Evolutionary conservation across 371 early-diverging fungal species (phyloP).

Genomic region (Chytridiales sp.): DNA sequence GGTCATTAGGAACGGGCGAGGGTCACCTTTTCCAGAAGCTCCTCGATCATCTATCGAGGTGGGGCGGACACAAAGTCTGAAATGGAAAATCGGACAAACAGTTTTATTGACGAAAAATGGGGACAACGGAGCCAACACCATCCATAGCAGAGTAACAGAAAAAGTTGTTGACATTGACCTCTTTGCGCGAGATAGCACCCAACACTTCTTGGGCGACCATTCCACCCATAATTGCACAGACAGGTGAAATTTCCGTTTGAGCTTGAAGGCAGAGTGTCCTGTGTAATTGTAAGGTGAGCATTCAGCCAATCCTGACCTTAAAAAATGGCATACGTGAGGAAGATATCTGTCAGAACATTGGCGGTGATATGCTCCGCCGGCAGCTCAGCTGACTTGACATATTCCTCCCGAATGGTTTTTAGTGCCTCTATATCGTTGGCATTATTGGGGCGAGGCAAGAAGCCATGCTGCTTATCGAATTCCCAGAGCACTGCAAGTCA

Average conservation of each 20-base stretch:
- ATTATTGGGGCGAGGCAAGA: constrained; percentile 15
- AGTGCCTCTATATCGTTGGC: constrained; percentile 5
- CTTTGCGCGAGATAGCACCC: constrained; percentile 76
- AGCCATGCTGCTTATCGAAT: constrained; percentile 21
- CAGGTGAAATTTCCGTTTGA: constrained; percentile 68
- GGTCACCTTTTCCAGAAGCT: too few species aligned
- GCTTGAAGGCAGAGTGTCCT: constrained; percentile 7
- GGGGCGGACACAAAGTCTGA: too few species aligned
- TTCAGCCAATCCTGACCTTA: too few species aligned
- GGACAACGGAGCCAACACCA: too few species aligned
- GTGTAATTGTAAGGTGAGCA: neutral
- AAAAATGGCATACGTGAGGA: too few species aligned
- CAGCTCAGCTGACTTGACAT: neutral
- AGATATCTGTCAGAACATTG: too few species aligned
- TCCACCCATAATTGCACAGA: constrained; percentile 85
- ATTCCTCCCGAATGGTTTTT: neutral
- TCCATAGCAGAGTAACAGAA: constrained; percentile 70
- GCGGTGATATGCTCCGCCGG: too few species aligned
- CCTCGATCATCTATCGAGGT: too few species aligned
- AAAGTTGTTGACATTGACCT: constrained; percentile 78
- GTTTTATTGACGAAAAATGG: too few species aligned
- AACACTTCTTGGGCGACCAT: constrained; percentile 86
- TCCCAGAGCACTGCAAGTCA: constrained; percentile 31
- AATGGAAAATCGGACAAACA: too few species aligned
- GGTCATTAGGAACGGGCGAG: too few species aligned